A percentile compares a stretch with the other conserved stretches of the same genome.
Evolutionary conservation across 2,329 filamentous ascomycete genomes (phyloP).

Genomic region (Colletotrichum theobromicola): DNA sequence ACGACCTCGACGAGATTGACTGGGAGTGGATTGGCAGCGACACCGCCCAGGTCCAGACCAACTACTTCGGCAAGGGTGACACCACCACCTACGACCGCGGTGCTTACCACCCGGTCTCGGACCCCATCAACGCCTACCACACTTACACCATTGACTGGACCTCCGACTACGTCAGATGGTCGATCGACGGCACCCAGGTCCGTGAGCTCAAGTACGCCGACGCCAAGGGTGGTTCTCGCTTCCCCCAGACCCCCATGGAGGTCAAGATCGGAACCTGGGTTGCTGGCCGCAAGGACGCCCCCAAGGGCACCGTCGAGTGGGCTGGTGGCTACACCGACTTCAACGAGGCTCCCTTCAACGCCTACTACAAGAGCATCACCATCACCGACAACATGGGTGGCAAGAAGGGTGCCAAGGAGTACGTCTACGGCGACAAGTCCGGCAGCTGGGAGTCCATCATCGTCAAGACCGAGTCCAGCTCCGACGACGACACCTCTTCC

Average conservation of each 20-base stretch:
- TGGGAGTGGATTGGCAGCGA: conserved; percentile 93
- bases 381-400: conserved; percentile 61
- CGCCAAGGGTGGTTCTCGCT: conserved; percentile 62
- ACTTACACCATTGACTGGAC: conserved; percentile 76
- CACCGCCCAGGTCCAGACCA: conserved; percentile 78
- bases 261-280: conserved; percentile 74
- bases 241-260: conserved; percentile 77
- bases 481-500: conserved; percentile 18
- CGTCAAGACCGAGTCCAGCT: conserved; percentile 34
- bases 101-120: conserved; percentile 62
- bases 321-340: conserved; percentile 66
- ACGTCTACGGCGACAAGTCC: conserved; percentile 54
- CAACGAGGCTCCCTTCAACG: conserved; percentile 55
- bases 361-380: conserved; percentile 61
- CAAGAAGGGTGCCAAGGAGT: conserved; percentile 51
- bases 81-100: conserved; percentile 74
- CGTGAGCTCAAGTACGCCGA: conserved; percentile 70
- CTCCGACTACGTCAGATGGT: conserved; percentile 66
- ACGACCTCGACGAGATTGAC: conserved; percentile 92
- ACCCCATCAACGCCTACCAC: conserved; percentile 62
- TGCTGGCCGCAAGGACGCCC: conserved; percentile 61
- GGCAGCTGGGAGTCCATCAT: conserved; percentile 59
- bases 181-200: conserved; percentile 64
- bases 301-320: conserved; percentile 74
- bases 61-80: conserved; percentile 82